Base-by-base conservation (phyloP, 1,284 basidiomycete species). In the Porphyrellus sp. region DNA sequence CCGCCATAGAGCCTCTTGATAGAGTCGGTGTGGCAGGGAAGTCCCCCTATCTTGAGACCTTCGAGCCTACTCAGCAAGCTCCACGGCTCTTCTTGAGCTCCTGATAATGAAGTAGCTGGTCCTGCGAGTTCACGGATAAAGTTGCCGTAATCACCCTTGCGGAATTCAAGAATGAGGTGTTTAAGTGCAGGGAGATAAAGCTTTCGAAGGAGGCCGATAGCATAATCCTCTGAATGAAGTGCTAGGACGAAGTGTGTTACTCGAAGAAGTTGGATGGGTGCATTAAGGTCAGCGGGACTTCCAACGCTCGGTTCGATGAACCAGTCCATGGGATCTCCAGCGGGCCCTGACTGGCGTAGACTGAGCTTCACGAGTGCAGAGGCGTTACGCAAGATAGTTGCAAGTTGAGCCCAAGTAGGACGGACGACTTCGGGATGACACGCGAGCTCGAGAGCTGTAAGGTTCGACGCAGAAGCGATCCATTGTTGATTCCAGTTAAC, bases 91-190 rank as follows among this genome's bases (percentile, higher is more conserved):
- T 68, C 69, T 35, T 68, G 61, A 5, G 69, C 69, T 0, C 73
- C 73, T 2, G 52, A 58, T 20, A 37, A 2, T 3, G 54, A 51
- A 6, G 54, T 55, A 6, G 60, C 52, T 16, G 59, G 67, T 41
- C 56, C 49, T 4, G 71, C 65, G 27, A 85, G 70, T 38, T 72
- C 69, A 24, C 58, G 58, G n/a, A 76, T 70, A 44, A 85, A 71
- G 41, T 30, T 4, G 27, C 27, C 21, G 27, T 42, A 42, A 30
- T 42, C 27, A 12, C 18, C 25, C 5, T 83, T 62, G 40, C 79
- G 76, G 50, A 79, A 78, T 57, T 82, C 77, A n/a, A 86, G 71
- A 4, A 70, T 59, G n/a, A 86, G 72, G 35, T 65, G 66, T 28
- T 66, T 70, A 28, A 85, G 30, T 1, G 42, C 28, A 0, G 20